Conservation (phyloP, 208 protist genomes). For the Endotrypanum monterogeii region DNA sequence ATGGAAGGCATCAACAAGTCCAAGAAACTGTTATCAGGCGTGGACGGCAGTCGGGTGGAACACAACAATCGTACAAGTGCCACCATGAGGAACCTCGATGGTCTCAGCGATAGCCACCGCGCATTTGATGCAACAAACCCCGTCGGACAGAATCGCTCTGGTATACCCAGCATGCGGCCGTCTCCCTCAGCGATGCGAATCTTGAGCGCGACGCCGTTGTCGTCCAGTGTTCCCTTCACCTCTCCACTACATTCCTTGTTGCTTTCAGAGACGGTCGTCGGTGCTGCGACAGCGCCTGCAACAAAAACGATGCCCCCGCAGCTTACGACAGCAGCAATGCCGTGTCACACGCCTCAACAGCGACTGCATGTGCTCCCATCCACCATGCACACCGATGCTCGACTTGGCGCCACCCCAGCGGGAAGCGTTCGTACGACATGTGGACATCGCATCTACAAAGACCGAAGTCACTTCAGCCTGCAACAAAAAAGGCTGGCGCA, state of each 20-base stretch:
- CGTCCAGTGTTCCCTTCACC: neutral
- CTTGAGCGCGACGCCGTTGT: neutral
- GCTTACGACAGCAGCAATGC: neutral
- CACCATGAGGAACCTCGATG: neutral
- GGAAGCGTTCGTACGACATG: neutral
- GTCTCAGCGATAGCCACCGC: neutral
- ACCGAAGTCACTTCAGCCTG: too few species aligned
- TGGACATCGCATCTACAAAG: neutral
- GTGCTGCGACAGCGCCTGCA: neutral
- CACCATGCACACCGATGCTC: neutral
- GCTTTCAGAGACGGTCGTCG: neutral
- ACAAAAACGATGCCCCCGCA: neutral
- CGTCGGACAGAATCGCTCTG: neutral
- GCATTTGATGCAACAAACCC: neutral
- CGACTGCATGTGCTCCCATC: neutral
- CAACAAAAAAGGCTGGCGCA: neutral
- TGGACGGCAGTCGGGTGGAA: slow-evolving; percentile 20
- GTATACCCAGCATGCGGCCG: slow-evolving; percentile 5
- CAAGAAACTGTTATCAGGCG: slow-evolving; percentile 22
- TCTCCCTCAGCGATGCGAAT: slow-evolving; percentile 8
- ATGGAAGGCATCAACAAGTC: slow-evolving; percentile 20
- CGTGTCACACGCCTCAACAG: neutral
- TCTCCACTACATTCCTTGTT: neutral
- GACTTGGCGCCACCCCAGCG: neutral
- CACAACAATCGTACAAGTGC: slow-evolving; percentile 3